Evolutionary conservation across 2,329 filamentous ascomycete genomes (phyloP), one percentile per base, ranked within the genome.

Genomic region (Penicillium rolfsii): DNA sequence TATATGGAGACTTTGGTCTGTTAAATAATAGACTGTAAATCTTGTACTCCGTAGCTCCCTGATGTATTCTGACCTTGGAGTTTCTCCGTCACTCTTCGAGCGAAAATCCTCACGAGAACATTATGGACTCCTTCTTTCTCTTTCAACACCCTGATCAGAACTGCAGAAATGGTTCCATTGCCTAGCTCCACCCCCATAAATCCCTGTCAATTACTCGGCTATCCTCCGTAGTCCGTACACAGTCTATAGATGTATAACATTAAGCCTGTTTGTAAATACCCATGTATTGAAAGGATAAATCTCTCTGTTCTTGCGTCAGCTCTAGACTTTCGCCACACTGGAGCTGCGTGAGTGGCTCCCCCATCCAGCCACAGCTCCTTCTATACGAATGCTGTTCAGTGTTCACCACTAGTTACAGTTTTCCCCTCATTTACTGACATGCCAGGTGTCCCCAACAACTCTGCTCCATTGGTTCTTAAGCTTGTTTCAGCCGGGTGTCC

Each of bases 181-280:
- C 35, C 24, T 8, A 50, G 57, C 40, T 61, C 67, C 64, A 67
- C 66, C 67, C 66, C 62, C 61, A 64, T 69, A 56, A 54, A 52
- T 33, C 26, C 24, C 12, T 49, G 52, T 63, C 50, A 46, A 63
- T 52, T 41, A 19, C n/a, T n/a, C 45, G 22, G 24, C 16, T 16
- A 9, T 53, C 46, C 46, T 48, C n/a, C 28, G 30, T 35, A 50
- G 30, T 33, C 30, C 30, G 30, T 33, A 33, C 30, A 22, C 26
- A 26, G 28, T 5, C 28, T 30, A 30, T 8, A 4, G 48, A 48
- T 26, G 14, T 48, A 48, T 30, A 16, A 30, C 24, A 28, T 9
- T 16, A 48, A 48, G 26, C 45, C 19, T 22, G 19, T 22, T 22
- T 22, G 19, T 22, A 22, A 22, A 7, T 48, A n/a, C 5, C 7